Conservation (phyloP, 345 rosid genomes). For the Eucalyptus leucophloia region DNA sequence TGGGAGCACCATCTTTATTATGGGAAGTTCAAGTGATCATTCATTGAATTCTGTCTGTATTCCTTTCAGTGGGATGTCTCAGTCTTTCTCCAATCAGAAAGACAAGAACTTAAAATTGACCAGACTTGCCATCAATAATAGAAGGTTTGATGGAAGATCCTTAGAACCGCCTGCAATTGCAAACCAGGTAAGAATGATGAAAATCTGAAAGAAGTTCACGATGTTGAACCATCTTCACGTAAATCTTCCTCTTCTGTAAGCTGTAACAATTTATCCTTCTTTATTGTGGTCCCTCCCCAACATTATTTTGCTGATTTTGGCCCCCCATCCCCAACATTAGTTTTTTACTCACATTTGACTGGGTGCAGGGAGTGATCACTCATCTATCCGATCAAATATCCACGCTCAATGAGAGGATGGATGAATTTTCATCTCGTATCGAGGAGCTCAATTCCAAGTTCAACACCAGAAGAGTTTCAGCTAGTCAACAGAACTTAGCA, state of each 20-base stretch:
- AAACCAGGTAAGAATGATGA: constrained; percentile 41
- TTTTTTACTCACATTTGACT: not conserved
- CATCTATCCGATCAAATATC: constrained; percentile 96
- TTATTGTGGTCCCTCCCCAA: not conserved
- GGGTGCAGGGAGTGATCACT: constrained; percentile 60
- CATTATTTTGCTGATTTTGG: not conserved
- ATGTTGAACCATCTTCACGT: not conserved
- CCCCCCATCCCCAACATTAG: not conserved
- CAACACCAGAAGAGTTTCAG: constrained; percentile 34
- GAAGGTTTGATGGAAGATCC: constrained; percentile 64
- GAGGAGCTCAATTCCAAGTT: constrained; percentile 82
- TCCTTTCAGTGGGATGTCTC: constrained; percentile 44
- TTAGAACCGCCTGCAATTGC: constrained; percentile 56
- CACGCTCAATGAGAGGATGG: constrained; percentile 94
- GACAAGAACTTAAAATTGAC: constrained; percentile 68
- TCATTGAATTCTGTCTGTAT: not conserved
- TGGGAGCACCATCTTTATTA: not conserved
- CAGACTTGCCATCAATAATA: constrained; percentile 60
- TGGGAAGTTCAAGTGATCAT: not conserved
- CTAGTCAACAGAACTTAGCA: constrained; percentile 74
- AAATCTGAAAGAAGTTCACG: not conserved
- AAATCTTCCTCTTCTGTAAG: not conserved
- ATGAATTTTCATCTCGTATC: constrained; percentile 74
- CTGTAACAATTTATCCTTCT: not conserved
- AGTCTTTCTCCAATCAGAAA: constrained; percentile 55